phyloP scores from a whole-genome alignment of 1,284 basidiomycete species.

The Agaricales sp. region DNA sequence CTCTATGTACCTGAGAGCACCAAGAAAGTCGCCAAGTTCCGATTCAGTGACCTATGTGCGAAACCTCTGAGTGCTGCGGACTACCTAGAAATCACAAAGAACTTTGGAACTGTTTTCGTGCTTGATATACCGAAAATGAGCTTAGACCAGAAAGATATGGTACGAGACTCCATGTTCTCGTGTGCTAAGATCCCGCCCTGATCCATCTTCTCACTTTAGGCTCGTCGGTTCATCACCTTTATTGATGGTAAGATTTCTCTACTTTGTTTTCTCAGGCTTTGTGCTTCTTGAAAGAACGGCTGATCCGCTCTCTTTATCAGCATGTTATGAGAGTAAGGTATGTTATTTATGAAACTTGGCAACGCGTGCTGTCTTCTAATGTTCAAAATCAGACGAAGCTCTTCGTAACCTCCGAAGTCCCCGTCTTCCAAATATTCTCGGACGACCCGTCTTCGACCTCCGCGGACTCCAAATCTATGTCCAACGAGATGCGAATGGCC shows the following conservation, averaged over 20 bases:
- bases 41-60: constrained; percentile 84
- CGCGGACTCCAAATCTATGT: constrained; percentile 32
- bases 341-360: constrained; percentile 7
- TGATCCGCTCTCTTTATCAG: constrained; percentile 22
- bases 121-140: constrained; percentile 85
- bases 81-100: constrained; percentile 89
- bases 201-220: constrained; percentile 31
- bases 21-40: constrained; percentile 75
- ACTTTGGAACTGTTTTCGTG: constrained; percentile 84
- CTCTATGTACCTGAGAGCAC: constrained; percentile 76
- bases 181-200: not conserved
- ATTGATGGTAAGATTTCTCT: constrained; percentile 64
- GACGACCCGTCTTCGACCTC: constrained; percentile 37
- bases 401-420: constrained; percentile 84
- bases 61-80: constrained; percentile 89
- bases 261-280: not conserved
- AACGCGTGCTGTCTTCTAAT: no score
- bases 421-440: constrained; percentile 81
- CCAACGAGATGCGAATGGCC: constrained; percentile 77
- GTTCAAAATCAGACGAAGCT: constrained; percentile 59
- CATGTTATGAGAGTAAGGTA: constrained; percentile 87
- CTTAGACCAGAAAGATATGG: constrained; percentile 81
- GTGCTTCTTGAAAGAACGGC: constrained; percentile 2
- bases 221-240: constrained; percentile 94
- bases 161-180: constrained; percentile 20